Evolutionary conservation across 2,329 filamentous ascomycete genomes (phyloP).

Genomic region (Aureobasidium lini): DNA sequence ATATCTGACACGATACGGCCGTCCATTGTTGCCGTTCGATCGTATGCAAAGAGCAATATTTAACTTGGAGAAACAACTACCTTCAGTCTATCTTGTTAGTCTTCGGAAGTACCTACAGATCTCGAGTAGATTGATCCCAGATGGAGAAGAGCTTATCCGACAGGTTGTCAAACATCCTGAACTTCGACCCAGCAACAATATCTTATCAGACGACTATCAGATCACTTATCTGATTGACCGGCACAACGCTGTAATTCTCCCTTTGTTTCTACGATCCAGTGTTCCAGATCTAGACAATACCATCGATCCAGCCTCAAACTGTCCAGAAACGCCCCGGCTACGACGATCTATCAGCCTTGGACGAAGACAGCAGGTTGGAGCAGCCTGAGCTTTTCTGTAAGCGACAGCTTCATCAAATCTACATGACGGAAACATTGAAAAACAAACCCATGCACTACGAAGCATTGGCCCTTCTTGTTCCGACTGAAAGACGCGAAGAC

Average conservation of each 20-base stretch:
- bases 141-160: conserved; percentile 2
- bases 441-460: conserved; percentile 9
- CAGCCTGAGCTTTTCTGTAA: conserved; percentile 7
- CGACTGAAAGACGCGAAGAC: background rate
- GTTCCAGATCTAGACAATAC: too few species aligned
- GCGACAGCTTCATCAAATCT: conserved; percentile 14
- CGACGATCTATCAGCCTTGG: conserved; percentile 1
- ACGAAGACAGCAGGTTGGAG: background rate
- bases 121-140: background rate
- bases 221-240: too few species aligned
- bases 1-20: conserved; percentile 25
- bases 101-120: too few species aligned
- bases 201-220: too few species aligned
- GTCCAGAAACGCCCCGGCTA: too few species aligned
- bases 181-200: background rate
- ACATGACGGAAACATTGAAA: conserved; percentile 6
- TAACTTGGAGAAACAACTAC: conserved; percentile 25
- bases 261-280: too few species aligned
- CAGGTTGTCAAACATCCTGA: conserved; percentile 14
- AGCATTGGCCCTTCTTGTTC: conserved; percentile 1
- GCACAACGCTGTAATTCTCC: too few species aligned
- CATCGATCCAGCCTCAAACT: too few species aligned
- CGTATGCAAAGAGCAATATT: conserved; percentile 27
- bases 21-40: conserved; percentile 26
- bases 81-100: background rate